These are phyloP conservation scores for Fusarium praegraminearum DNA, from an alignment of 2,329 filamentous ascomycete genomes.

Conservation along the genomic window DNA sequence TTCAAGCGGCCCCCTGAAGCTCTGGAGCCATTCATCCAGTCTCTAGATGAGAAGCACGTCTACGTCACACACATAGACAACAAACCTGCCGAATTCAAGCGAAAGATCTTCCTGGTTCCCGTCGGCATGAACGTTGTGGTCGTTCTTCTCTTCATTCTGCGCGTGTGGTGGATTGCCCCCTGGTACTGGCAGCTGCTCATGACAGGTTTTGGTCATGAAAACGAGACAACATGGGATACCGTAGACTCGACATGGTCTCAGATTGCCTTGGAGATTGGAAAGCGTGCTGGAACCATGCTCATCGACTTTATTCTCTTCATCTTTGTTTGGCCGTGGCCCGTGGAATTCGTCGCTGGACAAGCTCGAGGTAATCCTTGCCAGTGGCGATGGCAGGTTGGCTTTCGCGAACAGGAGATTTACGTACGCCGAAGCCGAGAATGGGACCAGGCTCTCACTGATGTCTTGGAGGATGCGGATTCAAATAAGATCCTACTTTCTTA, in stretches of 20 bases:
- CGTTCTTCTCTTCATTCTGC: conserved; percentile 71
- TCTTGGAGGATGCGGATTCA: conserved; percentile 64
- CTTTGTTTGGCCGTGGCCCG: conserved; percentile 79
- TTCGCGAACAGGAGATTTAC: conserved; percentile 82
- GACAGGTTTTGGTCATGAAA: conserved; percentile 73
- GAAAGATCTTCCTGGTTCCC: conserved; percentile 84
- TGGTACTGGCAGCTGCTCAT: conserved; percentile 78
- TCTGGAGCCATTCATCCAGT: conserved; percentile 74
- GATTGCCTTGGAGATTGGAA: conserved; percentile 67
- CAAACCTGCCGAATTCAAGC: conserved; percentile 77
- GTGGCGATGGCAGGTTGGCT: conserved; percentile 83
- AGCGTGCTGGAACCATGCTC: conserved; percentile 74
- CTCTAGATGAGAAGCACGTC: conserved; percentile 75
- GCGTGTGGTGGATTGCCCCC: conserved; percentile 75
- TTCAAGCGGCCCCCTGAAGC: conserved; percentile 75
- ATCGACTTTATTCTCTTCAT: conserved; percentile 78
- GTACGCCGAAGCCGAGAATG: conserved; percentile 82
- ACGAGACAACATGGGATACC: conserved; percentile 74
- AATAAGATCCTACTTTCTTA: conserved; percentile 70
- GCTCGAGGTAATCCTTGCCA: conserved; percentile 70
- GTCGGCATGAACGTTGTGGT: conserved; percentile 80
- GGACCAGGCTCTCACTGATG: conserved; percentile 70
- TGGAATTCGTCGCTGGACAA: conserved; percentile 75
- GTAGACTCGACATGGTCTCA: conserved; percentile 66
- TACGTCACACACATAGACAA: conserved; percentile 89